Evolutionary conservation across 1,139 yeast species (phyloP).

Genomic region (Suhomyces coccinellae): DNA sequence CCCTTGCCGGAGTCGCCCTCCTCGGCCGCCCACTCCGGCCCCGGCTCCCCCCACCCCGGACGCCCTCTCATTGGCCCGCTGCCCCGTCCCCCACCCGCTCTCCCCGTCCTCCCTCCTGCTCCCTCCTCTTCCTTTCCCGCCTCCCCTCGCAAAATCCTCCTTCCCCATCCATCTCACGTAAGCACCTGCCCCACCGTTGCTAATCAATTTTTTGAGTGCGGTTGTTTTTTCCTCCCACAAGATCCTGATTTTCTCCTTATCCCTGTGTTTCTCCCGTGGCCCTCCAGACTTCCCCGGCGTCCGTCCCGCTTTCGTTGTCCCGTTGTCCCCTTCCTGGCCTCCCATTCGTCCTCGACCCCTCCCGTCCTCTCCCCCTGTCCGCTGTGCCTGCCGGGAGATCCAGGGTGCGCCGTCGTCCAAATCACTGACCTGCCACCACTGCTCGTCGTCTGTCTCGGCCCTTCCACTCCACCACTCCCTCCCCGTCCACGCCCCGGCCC

Average conservation of each 20-base stretch:
- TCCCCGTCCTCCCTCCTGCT: neutral
- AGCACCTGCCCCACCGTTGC: slow-evolving; percentile 12
- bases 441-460: neutral
- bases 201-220: slow-evolving; percentile 9
- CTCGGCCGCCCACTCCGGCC: too few relatives aligned
- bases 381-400: slow-evolving; percentile 1
- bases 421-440: neutral
- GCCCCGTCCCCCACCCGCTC: neutral
- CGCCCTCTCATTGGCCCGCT: neutral
- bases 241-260: slow-evolving; percentile 12
- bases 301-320: neutral
- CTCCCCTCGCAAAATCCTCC: neutral
- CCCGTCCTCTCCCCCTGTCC: neutral
- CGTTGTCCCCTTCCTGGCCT: neutral
- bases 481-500: neutral
- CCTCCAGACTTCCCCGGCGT: neutral
- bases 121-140: neutral
- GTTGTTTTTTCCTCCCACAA: slow-evolving; percentile 8
- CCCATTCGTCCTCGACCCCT: neutral
- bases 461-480: neutral
- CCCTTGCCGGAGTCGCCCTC: too few relatives aligned
- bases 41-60: neutral
- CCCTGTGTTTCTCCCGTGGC: slow-evolving; percentile 3
- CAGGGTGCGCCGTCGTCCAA: slow-evolving; percentile 5
- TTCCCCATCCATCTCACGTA: slow-evolving; percentile 6